Evolutionary conservation across 208 protist genomes (phyloP).

Genomic region (Leishmania aethiopica): DNA sequence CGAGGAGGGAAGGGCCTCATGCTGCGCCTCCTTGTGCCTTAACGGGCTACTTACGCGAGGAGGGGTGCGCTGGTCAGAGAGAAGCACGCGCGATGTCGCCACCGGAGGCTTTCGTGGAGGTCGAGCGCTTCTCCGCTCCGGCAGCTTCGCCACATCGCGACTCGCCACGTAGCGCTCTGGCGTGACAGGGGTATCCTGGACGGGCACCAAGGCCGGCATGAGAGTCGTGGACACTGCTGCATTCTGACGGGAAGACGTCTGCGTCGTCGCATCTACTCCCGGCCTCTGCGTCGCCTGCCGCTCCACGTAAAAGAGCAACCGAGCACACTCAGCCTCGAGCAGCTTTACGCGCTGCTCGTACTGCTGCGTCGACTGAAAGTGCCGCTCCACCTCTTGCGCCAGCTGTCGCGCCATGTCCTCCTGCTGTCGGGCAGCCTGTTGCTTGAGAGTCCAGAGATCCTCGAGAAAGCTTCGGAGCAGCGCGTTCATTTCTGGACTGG

Average conservation of each 20-base stretch:
- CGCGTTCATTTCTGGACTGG: slow-evolving; percentile 37
- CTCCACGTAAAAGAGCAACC: slow-evolving; percentile 28
- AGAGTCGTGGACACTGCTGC: neutral
- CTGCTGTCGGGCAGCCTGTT: slow-evolving; percentile 31
- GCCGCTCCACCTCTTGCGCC: slow-evolving; percentile 52
- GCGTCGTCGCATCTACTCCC: neutral
- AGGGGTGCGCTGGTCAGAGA: slow-evolving; percentile 3
- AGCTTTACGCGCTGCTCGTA: slow-evolving; percentile 56
- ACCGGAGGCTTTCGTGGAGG: neutral
- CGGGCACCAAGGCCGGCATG: slow-evolving; percentile 1
- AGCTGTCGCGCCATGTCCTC: slow-evolving; percentile 60
- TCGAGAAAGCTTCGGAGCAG: slow-evolving; percentile 47
- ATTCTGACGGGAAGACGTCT: neutral
- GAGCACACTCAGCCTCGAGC: slow-evolving; percentile 47
- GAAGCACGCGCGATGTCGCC: neutral
- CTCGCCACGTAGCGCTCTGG: slow-evolving; percentile 20
- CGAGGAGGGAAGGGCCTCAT: neutral
- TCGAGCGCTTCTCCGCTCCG: neutral
- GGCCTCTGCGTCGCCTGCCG: neutral
- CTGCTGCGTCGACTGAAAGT: slow-evolving; percentile 59
- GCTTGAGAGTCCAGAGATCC: slow-evolving; percentile 38
- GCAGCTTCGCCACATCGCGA: neutral
- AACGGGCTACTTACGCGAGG: neutral
- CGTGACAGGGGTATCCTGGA: slow-evolving; percentile 13
- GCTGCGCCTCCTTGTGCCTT: neutral